Base-by-base conservation (phyloP, 2,329 filamentous ascomycete genomes). In the Neoscytalidium dimidiatum region DNA sequence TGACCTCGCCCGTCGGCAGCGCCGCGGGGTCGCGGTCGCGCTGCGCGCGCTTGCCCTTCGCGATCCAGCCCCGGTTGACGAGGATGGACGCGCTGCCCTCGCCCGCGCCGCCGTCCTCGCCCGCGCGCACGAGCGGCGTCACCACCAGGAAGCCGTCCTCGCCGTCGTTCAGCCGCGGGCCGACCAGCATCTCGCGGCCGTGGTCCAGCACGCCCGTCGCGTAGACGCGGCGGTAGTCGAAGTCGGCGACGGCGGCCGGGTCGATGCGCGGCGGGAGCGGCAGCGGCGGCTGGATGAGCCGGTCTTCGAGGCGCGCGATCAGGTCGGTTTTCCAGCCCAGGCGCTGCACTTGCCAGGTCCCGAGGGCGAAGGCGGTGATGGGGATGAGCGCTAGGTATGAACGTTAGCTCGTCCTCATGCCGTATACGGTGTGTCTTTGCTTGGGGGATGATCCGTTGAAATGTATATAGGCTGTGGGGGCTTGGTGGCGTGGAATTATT, bases 161-260 rank as follows among this genome's bases (percentile, higher is more conserved):
- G 13, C 94, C 94, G 68, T 99, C 94, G 67, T 88, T 86, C 82
- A 97, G 88, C 53, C 95, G 88, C 65, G 95, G 95, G 0, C 95
- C 95, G 66, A 99, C 88, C 61, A 99, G 84, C 94, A 99, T 99
- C 82, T 99, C 95, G 76, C 91, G 88, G 75, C 97, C 94, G 78
- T 99, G 95, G 43, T 91, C 83, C 70, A 92, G 88, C 64, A 78
- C 82, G 9, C 95, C 95, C 0, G 82, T 86, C 11, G 92, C 90
- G 68, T 87, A 85, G 57, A 99, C 91, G 64, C 92, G 86, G 67
- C 95, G 86, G 80, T 94, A 97, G 77, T 99, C 94, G 76, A 99
- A 99, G 41, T 96, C 92, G 69, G 88, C 82, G 70, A 97, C 85
- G 9, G 90, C 92, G n/a, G 83, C 81, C 0, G 92, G 90, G 75